Evolutionary conservation across 2,329 filamentous ascomycete species (phyloP), one percentile per base, ranked within the genome.

Genomic region (Pleoardoris graminearum): DNA sequence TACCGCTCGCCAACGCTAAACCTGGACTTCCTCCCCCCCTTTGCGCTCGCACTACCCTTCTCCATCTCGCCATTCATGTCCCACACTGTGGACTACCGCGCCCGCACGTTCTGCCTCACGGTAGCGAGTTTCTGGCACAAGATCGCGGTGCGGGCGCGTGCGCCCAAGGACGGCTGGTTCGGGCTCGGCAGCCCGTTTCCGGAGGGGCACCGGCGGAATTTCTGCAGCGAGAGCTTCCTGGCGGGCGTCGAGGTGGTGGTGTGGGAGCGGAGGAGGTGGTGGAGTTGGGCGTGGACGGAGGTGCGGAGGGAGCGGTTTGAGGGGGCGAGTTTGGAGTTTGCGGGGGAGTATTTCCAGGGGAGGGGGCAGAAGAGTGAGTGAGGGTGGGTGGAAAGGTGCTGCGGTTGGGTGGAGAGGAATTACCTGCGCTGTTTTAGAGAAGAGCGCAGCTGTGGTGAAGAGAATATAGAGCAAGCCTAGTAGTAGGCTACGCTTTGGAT

Each of bases 281-380:
- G 62, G 63, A 21, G 23, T 29, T 68, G 70, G 3, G 64, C 63
- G 23, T 80, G 78, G 78, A 66, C 61, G 44, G 55, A 74, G 54
- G 58, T 77, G 0, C 64, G 67, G 43, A 69, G 66, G 52, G 76
- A 77, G 42, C 61, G 48, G 36, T 80, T 79, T 55, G 70, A 76
- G 42, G 62, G 67, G 10, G 76, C 69, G 22, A 77, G 77, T 63
- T 51, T 81, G 50, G 79, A 81, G 54, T 81, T 80, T 69, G 79
- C 78, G 0, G 79, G 76, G 0, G 75, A 63, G 1, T 80, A 77
- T 58, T 80, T 78, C 65, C 72, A 73, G 6, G 72, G 69, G 23
- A 70, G 71, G 36, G 77, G 76, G 2, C 58, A 74, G 49, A 67
- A 69, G 21, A 70, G 69, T 45, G 63, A 75, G 41, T 75, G 55